A percentile compares a stretch with the other conserved stretches of the same genome.
These are phyloP conservation scores for Cadophora sp. DNA, from an alignment of 2,329 filamentous ascomycete species.

Conservation along the genomic window DNA sequence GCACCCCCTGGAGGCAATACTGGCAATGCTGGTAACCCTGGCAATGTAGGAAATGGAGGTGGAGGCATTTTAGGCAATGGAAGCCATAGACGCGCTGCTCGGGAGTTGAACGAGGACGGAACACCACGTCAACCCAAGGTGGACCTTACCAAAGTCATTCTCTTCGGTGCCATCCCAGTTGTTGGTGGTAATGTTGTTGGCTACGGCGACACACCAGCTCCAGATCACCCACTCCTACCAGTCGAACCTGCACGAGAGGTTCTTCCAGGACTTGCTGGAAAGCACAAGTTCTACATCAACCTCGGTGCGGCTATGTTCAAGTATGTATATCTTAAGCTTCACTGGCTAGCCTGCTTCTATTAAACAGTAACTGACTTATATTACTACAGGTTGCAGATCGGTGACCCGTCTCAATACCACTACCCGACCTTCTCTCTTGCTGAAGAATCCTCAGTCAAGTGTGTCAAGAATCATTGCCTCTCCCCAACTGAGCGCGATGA, in stretches of 20 bases:
- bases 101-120: neutral
- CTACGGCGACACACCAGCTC: neutral
- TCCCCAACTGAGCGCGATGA: neutral
- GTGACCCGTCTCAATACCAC: neutral
- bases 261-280: neutral
- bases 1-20: no score
- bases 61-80: no score
- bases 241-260: neutral
- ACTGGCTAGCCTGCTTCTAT: constrained; percentile 26
- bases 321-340: neutral
- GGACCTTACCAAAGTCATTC: neutral
- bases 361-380: constrained; percentile 29
- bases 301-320: constrained; percentile 5
- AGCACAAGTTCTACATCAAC: constrained; percentile 10
- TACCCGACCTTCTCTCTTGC: constrained; percentile 6
- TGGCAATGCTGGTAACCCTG: no score
- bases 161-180: neutral
- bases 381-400: constrained; percentile 1
- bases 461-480: neutral
- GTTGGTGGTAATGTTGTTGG: neutral
- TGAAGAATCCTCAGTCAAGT: neutral
- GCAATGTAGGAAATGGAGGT: no score
- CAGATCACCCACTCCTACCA: neutral
- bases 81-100: no score
- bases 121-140: neutral